phyloP scores from a whole-genome alignment of 805 yeast genomes.

The Metschnikowia santaceciliae region DNA sequence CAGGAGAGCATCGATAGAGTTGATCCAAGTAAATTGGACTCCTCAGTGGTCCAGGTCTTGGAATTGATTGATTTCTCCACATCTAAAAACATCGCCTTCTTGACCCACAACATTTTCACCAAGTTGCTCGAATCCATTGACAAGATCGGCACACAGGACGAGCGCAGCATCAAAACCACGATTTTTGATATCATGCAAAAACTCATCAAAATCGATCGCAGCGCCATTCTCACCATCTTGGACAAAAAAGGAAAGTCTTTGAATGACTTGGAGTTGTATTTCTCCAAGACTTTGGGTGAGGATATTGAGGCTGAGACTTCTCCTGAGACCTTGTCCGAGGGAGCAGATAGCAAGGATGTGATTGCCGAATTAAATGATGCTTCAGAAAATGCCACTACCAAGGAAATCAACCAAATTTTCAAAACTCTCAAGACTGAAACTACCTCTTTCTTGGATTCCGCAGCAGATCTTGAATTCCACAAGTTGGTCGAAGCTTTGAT shows the following conservation, averaged over 20 bases:
- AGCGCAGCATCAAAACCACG: not conserved
- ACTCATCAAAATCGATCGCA: slow-evolving; percentile 20
- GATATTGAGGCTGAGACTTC: slow-evolving; percentile 7
- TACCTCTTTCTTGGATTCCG: slow-evolving; percentile 33
- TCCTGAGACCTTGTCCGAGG: not conserved
- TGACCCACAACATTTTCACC: slow-evolving; percentile 17
- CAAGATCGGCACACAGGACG: slow-evolving; percentile 16
- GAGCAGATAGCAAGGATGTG: not conserved
- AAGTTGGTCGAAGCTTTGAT: slow-evolving; percentile 41
- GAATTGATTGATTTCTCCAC: slow-evolving; percentile 19
- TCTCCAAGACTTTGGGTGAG: slow-evolving; percentile 57
- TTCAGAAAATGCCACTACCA: not conserved
- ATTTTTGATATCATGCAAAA: slow-evolving; percentile 18
- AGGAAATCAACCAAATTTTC: not conserved
- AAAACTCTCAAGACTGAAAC: slow-evolving; percentile 12
- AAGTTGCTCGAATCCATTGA: slow-evolving; percentile 12
- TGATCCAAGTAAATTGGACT: slow-evolving; percentile 14
- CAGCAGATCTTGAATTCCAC: slow-evolving; percentile 38
- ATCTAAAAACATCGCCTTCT: slow-evolving; percentile 7
- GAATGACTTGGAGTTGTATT: slow-evolving; percentile 47
- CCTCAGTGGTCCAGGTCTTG: slow-evolving; percentile 21
- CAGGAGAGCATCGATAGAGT: slow-evolving; percentile 21
- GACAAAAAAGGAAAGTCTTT: slow-evolving; percentile 18
- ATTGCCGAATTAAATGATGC: slow-evolving; percentile 6
- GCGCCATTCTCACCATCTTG: slow-evolving; percentile 21